phyloP scores from a whole-genome alignment of 768 basidiomycete genomes.

The Dioszegia crocea region DNA sequence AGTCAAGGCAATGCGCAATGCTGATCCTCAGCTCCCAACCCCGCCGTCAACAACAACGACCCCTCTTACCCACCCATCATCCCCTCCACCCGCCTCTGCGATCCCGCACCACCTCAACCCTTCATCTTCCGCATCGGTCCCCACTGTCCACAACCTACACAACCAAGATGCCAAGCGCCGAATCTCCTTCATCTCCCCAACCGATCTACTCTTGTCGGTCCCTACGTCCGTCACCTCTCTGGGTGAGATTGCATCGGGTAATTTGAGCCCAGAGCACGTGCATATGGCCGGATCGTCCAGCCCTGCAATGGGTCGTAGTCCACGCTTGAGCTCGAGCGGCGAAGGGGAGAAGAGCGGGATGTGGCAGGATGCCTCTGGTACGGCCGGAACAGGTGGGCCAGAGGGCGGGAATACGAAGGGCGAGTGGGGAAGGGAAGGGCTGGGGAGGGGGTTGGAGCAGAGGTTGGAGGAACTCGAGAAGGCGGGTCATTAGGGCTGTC shows the following conservation, averaged over 20 bases:
- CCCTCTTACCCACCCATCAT: neutral
- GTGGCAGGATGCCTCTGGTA: slow-evolving; percentile 1
- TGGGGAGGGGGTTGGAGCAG: slow-evolving; percentile 78
- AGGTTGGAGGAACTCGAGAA: slow-evolving; percentile 58
- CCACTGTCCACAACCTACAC: slow-evolving; percentile 14
- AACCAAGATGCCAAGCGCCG: slow-evolving; percentile 28
- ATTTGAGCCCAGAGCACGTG: slow-evolving; percentile 64
- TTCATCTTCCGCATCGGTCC: slow-evolving; percentile 32
- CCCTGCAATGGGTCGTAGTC: slow-evolving; percentile 25
- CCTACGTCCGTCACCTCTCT: slow-evolving; percentile 70
- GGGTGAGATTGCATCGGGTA: slow-evolving; percentile 63
- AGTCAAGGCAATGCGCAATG: neutral
- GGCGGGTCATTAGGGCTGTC: neutral
- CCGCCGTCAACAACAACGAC: neutral
- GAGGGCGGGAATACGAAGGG: slow-evolving; percentile 62
- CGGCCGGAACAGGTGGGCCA: slow-evolving; percentile 26
- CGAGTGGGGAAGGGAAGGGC: slow-evolving; percentile 81
- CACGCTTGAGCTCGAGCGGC: slow-evolving; percentile 6
- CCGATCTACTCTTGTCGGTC: slow-evolving; percentile 73
- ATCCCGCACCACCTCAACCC: slow-evolving; percentile 22
- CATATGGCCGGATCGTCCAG: slow-evolving; percentile 58
- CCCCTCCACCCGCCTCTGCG: neutral
- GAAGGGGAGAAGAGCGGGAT: slow-evolving; percentile 31
- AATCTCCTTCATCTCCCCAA: slow-evolving; percentile 78
- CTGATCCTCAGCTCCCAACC: neutral